Evolutionary conservation across 2,329 filamentous ascomycete genomes (phyloP).

Genomic region (Chaetomium strumarium): DNA sequence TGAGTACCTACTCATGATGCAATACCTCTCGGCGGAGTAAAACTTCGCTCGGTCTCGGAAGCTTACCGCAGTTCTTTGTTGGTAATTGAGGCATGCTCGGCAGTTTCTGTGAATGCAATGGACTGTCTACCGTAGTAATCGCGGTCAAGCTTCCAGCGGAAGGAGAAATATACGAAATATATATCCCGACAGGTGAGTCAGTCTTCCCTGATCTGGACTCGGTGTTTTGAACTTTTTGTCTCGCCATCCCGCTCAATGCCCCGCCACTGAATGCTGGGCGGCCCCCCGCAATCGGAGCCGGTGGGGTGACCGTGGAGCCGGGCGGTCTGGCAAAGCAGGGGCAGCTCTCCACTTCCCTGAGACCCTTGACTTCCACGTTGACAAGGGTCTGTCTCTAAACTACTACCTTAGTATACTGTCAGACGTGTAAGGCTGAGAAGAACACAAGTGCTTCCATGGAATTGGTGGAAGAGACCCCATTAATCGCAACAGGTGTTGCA

Average conservation of each 20-base stretch:
- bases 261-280: conserved; percentile 8
- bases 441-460: too few species aligned
- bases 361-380: neutral
- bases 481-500: too few species aligned
- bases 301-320: neutral
- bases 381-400: too few species aligned
- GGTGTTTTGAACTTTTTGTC: conserved; percentile 17
- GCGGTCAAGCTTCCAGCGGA: neutral
- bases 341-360: neutral
- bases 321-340: too few species aligned
- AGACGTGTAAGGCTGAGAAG: too few species aligned
- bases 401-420: too few species aligned
- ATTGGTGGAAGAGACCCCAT: too few species aligned
- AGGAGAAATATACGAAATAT: neutral
- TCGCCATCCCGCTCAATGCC: conserved; percentile 12
- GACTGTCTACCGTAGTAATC: neutral
- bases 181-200: conserved; percentile 19
- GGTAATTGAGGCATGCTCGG: conserved; percentile 39
- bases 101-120: neutral
- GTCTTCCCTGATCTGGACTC: conserved; percentile 7
- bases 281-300: conserved; percentile 22
- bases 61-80: conserved; percentile 54
- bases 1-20: neutral
- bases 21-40: neutral
- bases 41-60: neutral